Base-by-base conservation (phyloP, 352 stramenopile species). In the Globisporangium emineosum region DNA sequence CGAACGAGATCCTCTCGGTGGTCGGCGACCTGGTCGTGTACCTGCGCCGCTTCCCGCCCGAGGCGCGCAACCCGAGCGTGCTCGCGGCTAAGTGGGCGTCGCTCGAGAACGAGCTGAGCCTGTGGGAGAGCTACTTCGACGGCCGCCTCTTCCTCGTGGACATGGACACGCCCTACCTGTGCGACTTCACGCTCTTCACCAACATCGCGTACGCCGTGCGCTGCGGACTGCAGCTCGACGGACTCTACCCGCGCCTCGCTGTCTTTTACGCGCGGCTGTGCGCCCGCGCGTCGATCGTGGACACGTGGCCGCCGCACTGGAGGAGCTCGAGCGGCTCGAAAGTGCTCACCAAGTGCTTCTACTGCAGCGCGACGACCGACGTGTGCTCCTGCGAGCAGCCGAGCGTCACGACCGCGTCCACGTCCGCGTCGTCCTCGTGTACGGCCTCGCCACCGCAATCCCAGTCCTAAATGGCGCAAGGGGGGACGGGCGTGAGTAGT, bases 201-300 rank as follows among this genome's bases (percentile, higher is more conserved):
- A 94, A 94, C 71, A 65, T 94, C n/a, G 86, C 86, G 7, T 94
- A 94, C 67, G 86, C 86, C 23, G 86, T 94, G 51, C 80, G 86
- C n/a, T 94, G 86, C 73, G 86, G 86, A 3, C 64, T 94, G 37
- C 86, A 92, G 58, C 79, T 94, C 50, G 86, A 94, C 33, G 86
- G 83, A 19, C 72, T 94, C 0, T 94, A 92, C 64, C 86, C 86
- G 45, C 77, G 81, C 6, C 68, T 94, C 50, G 86, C 86, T 21
- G 88, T 82, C 72, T 89, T 91, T 32, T 94, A 94, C 70, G 73
- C 89, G 59, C 81, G 81, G 1, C 65, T 94, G 57, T 91, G 86
- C 60, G 78, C 77, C 17, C 81, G 83, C 3, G 66, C 75, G 53
- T 91, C 81, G 60, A 83, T 94, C 37, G 80, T 90, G 35, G 81